These are phyloP conservation scores for Monilinia fructicola DNA, from an alignment of 2,329 filamentous ascomycete species.

Conservation along the genomic window DNA sequence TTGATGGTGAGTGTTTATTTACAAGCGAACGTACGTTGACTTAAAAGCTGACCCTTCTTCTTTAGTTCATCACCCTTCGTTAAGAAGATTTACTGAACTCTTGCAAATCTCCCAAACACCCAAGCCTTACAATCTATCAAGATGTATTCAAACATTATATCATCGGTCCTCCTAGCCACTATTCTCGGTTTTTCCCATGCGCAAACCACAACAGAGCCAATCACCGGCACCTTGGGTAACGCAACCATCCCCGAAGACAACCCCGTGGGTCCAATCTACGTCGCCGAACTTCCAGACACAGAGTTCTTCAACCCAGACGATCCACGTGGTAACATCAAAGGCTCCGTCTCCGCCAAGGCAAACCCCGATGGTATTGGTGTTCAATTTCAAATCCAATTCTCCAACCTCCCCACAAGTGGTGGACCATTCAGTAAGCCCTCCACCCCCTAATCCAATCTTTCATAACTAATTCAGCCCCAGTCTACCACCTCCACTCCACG, in stretches of 20 bases:
- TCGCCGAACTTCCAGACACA: constrained; percentile 52
- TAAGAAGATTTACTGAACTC: background rate
- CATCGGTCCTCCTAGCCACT: constrained; percentile 9
- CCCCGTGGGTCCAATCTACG: constrained; percentile 53
- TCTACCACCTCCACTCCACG: constrained; percentile 69
- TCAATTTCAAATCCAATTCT: constrained; percentile 54
- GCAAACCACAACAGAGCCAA: constrained; percentile 30
- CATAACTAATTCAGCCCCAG: constrained; percentile 43
- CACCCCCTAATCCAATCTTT: background rate
- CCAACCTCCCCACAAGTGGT: constrained; percentile 56
- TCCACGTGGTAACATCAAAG: constrained; percentile 55
- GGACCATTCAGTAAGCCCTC: constrained; percentile 59
- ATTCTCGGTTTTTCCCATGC: constrained; percentile 27
- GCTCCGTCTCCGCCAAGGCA: constrained; percentile 50
- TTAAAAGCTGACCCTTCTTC: background rate
- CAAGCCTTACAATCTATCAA: background rate
- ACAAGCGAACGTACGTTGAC: background rate
- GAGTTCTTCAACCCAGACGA: constrained; percentile 49
- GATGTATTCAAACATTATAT: constrained; percentile 20
- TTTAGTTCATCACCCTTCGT: background rate
- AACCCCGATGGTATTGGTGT: constrained; percentile 55
- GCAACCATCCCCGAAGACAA: constrained; percentile 57
- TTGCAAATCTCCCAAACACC: background rate
- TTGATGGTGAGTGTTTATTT: background rate
- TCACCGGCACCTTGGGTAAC: constrained; percentile 45